Percentiles rank a stretch among this genome's conserved stretches.
These are phyloP conservation scores for Hyaloperonospora arabidopsidis DNA, from an alignment of 352 stramenopile genomes.

Conservation along the genomic window DNA sequence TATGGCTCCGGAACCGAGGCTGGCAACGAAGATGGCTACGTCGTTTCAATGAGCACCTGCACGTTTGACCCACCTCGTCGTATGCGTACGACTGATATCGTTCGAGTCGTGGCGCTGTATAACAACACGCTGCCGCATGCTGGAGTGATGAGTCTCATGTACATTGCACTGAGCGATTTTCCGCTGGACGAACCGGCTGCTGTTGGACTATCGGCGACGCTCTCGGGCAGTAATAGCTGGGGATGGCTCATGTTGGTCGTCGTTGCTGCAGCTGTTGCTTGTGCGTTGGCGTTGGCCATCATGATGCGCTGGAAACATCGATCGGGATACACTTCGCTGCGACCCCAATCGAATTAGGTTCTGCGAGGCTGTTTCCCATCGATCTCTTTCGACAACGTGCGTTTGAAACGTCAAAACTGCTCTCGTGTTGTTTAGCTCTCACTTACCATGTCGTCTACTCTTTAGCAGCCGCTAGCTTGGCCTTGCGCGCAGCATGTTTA, in stretches of 20 bases:
- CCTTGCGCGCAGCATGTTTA: slow-evolving; percentile 65
- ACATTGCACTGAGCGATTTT: slow-evolving; percentile 64
- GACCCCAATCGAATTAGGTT: slow-evolving; percentile 11
- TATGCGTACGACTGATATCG: slow-evolving; percentile 60
- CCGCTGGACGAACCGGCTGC: slow-evolving; percentile 15
- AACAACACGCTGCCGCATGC: slow-evolving; percentile 76
- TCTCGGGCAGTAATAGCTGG: slow-evolving; percentile 4
- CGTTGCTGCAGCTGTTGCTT: slow-evolving; percentile 22
- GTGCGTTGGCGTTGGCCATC: slow-evolving; percentile 17
- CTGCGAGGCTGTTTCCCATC: too few species aligned
- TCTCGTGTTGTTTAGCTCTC: neutral
- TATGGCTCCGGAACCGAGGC: slow-evolving; percentile 52
- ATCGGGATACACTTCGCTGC: slow-evolving; percentile 42
- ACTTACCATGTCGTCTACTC: slow-evolving; percentile 15
- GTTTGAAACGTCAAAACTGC: neutral
- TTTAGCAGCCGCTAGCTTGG: slow-evolving; percentile 42
- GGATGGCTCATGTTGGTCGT: slow-evolving; percentile 17
- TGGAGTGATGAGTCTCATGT: slow-evolving; percentile 74
- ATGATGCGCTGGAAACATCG: slow-evolving; percentile 44
- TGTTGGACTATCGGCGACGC: slow-evolving; percentile 9
- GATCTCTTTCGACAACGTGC: neutral
- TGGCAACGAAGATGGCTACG: slow-evolving; percentile 67
- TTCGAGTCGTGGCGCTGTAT: slow-evolving; percentile 70
- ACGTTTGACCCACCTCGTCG: slow-evolving; percentile 62
- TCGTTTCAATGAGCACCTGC: slow-evolving; percentile 67